phyloP scores from a whole-genome alignment of 2,329 filamentous ascomycete genomes.

The Aureobasidium lini region DNA sequence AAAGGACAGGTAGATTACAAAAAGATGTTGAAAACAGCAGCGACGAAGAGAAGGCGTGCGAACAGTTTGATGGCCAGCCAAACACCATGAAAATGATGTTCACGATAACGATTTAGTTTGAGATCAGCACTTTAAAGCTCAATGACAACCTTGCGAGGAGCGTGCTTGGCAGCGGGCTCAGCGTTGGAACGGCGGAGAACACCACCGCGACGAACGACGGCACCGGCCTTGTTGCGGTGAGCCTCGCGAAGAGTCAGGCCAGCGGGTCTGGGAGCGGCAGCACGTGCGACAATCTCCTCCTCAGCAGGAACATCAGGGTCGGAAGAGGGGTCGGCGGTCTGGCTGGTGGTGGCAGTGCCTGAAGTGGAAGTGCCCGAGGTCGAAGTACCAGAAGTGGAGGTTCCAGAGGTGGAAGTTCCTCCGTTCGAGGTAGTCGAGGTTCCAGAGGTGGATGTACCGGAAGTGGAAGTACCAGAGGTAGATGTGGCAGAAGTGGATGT shows the following conservation, averaged over 20 bases:
- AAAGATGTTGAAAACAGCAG: too few relatives aligned
- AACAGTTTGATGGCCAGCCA: not conserved
- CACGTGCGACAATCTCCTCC: not conserved
- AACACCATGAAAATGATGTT: not conserved
- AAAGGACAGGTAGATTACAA: too few relatives aligned
- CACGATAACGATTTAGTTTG: not conserved
- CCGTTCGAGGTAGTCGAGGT: not conserved
- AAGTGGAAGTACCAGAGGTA: not conserved
- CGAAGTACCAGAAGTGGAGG: not conserved
- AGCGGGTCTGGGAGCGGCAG: not conserved
- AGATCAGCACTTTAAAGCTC: not conserved
- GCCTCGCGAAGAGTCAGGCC: not conserved
- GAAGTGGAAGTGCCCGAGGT: not conserved
- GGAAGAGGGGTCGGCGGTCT: not conserved
- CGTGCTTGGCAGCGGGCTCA: not conserved
- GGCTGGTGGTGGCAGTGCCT: not conserved
- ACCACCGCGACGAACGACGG: not conserved
- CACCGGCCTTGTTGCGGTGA: not conserved
- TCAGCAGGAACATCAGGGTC: not conserved
- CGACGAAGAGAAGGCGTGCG: too few relatives aligned
- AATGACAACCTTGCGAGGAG: not conserved
- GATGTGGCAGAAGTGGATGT: not conserved
- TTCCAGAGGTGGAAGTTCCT: not conserved
- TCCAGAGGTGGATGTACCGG: not conserved
- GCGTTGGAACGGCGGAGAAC: conserved; percentile 2